Base-by-base conservation (phyloP, 108 stramenopile genomes). In the Skeletonema tropicum region DNA sequence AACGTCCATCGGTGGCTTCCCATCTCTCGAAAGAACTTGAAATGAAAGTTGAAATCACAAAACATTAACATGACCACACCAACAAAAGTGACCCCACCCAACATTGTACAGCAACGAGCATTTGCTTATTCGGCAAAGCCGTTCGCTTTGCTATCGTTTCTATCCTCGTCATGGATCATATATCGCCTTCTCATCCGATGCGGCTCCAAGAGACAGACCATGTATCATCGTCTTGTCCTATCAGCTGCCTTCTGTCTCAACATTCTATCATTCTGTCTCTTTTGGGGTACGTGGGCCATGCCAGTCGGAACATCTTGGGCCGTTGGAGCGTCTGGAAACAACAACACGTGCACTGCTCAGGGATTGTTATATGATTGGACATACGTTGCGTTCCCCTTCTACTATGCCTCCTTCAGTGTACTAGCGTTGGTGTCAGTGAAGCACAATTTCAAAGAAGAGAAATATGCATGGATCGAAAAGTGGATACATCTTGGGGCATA, bases 151-250 rank as follows among this genome's bases (percentile, higher is more conserved):
- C 45, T 70, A 17, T 65, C 57, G 10, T 70, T 77, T 15, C 69
- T 77, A 10, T 77, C 76, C 14, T 77, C 76, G 13, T 26, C 70
- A 32, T 65, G 35, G 52, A 63, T 70, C 30, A 62, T 77, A 21
- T 58, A 66, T 29, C 45, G 57, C 45, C 68, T 77, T 23, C 38
- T 63, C 3, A 14, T 36, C 5, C 33, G 38, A 2, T 63, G 64
- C 55, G 68, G 49, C 32, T n/a, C 42, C 15, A 70, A 70, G 42
- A 12, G 15, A 32, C 30, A 46, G 35, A 26, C 60, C 8, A 68
- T 80, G 66, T 80, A 80, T 57, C 79, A 80, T 63, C 79, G 79
- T n/a, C 57, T 80, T 5, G 60, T 80, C 14, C n/a, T 80, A 19
- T 55, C 74, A 3, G 52, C 52, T 10, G 42, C 48, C 21, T 23